Evolutionary conservation across 225 moss, liverwort and hornwort species (phyloP).

Genomic region (Pseudoscleropodium purum): DNA sequence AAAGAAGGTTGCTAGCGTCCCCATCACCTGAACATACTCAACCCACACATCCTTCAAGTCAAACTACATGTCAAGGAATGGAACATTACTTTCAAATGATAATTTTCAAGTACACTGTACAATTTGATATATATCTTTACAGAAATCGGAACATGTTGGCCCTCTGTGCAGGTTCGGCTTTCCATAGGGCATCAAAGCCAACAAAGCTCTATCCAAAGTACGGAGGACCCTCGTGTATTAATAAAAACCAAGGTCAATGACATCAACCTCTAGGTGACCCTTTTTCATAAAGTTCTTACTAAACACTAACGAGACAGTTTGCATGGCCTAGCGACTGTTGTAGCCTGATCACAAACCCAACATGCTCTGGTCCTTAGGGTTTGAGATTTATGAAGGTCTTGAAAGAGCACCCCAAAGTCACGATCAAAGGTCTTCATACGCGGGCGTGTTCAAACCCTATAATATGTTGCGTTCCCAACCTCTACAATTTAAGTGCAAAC

Average conservation of each 20-base stretch:
- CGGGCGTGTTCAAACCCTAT: background rate
- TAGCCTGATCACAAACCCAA: background rate
- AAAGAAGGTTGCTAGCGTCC: constrained; percentile 41
- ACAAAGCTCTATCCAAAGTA: background rate
- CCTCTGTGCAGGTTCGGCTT: background rate
- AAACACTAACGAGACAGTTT: background rate
- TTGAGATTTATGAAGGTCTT: background rate
- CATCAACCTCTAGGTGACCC: background rate
- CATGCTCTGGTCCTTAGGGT: background rate
- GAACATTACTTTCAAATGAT: background rate
- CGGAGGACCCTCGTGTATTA: background rate
- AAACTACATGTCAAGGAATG: background rate
- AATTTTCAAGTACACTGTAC: background rate
- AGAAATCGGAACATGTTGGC: background rate
- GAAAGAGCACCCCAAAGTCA: background rate
- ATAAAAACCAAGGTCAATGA: background rate
- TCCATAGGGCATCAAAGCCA: background rate
- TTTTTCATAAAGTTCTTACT: background rate
- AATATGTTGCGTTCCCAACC: background rate
- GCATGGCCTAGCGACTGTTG: background rate
- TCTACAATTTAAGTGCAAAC: background rate
- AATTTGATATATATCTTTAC: background rate
- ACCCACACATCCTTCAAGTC: background rate
- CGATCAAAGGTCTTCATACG: background rate
- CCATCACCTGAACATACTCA: constrained; percentile 18